These are phyloP conservation scores for Sonneratia alba DNA, from an alignment of 345 rosid genomes.

Conservation along the genomic window DNA sequence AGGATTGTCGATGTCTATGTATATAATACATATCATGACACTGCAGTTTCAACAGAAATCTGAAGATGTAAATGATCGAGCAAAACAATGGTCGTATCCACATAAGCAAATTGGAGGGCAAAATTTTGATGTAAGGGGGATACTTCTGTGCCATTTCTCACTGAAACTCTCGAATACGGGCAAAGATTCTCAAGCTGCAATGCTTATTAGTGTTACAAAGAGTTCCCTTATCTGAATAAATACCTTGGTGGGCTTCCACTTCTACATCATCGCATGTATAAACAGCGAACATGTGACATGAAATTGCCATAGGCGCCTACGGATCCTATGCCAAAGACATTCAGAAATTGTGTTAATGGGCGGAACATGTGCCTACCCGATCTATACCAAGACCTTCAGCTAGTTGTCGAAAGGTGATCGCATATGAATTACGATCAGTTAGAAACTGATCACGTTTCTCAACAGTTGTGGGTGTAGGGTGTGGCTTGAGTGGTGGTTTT, in stretches of 20 bases:
- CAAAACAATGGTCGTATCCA: no score
- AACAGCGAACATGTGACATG: background rate
- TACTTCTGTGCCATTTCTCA: no score
- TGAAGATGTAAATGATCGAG: no score
- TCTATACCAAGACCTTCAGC: slow-evolving; percentile 5
- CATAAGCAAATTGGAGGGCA: no score
- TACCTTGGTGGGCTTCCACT: background rate
- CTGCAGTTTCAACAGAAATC: no score
- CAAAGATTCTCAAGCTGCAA: no score
- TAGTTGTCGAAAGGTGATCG: background rate
- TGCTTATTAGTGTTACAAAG: background rate
- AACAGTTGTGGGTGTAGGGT: background rate
- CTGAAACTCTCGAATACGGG: no score
- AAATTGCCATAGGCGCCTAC: slow-evolving; percentile 1
- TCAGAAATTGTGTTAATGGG: slow-evolving; percentile 15
- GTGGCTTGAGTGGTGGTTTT: background rate
- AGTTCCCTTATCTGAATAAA: background rate
- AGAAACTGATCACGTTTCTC: background rate
- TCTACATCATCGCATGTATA: background rate
- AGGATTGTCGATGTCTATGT: no score
- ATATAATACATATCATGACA: no score
- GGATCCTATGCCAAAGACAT: slow-evolving; percentile 10
- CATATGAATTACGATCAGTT: background rate
- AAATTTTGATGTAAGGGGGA: no score
- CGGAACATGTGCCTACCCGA: slow-evolving; percentile 8